Evolutionary conservation across 192 early-diverging fungal genomes (phyloP), one percentile per base, ranked within the genome.

Genomic region (Dissophora ornata): DNA sequence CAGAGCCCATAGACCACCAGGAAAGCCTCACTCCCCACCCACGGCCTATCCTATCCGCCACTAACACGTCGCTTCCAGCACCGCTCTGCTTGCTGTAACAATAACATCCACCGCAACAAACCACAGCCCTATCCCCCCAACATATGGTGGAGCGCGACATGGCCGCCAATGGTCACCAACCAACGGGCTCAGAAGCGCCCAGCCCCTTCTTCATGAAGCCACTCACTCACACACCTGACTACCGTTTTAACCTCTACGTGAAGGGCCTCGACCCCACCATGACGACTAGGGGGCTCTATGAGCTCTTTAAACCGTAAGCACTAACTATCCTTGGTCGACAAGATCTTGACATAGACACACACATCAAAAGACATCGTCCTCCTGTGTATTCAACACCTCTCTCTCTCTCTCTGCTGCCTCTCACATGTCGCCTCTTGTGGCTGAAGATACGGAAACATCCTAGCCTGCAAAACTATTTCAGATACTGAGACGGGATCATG

Each of bases 241-340:
- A 55, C 16, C 42, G 73, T 4, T 55, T 67, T 26, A 77, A 77
- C 34, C 65, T 77, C 30, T 77, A 77, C 25, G 64, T 77, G 22
- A 47, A 64, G 46, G 65, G 65, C 13, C 58, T 77, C 4, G 32
- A 47, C 7, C 59, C 58, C 15, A 62, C 50, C 15, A 77, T 53
- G 3, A 62, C 73, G 7, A 54, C 57, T 15, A 53, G 56, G 34
- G 32, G 41, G 5, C 59, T 77, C 33, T 67, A 32, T 61, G 58
- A 67, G 8, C 34, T 62, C 26, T 71, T 71, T 48, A 55, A 57
- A 40, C 73, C 73, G 73, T 77, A 77, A 45, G 73, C 44, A 10
- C 32, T 54, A n/a, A n/a, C 18, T 57, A 38, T 2, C 42, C 50
- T 7, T 45, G 42, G 16, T 29, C 57, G 36, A n/a, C n/a, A n/a